phyloP scores from a whole-genome alignment of 805 yeast species.

The Candida easanensis region DNA sequence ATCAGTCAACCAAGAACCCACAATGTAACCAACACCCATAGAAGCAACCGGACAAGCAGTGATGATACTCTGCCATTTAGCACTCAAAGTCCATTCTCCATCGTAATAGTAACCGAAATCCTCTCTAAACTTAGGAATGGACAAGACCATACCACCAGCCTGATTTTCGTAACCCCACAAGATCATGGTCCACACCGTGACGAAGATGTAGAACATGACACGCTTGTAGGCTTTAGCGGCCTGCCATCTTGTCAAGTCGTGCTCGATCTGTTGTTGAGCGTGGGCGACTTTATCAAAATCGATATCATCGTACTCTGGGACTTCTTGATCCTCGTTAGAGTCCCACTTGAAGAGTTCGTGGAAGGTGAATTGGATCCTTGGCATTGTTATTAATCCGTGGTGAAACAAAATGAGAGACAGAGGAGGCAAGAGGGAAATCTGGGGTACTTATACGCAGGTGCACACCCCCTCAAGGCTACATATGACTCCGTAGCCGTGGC shows the following conservation, averaged over 20 bases:
- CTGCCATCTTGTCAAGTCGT: conserved; percentile 19
- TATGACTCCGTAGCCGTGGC: too few relatives aligned
- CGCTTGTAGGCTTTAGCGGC: conserved; percentile 37
- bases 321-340: conserved; percentile 1
- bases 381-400: too few relatives aligned
- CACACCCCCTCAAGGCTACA: too few relatives aligned
- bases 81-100: conserved; percentile 33
- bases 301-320: conserved; percentile 2
- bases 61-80: conserved; percentile 43
- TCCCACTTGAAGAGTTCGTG: background rate
- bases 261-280: conserved; percentile 16
- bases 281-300: conserved; percentile 10
- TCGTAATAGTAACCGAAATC: conserved; percentile 30
- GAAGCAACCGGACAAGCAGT: conserved; percentile 30
- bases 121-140: conserved; percentile 33
- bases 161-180: conserved; percentile 43
- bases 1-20: conserved; percentile 28
- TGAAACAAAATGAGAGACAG: too few relatives aligned
- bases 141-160: conserved; percentile 36
- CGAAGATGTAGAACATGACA: conserved; percentile 38
- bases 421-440: too few relatives aligned
- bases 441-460: too few relatives aligned
- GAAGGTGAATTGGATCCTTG: background rate
- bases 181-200: conserved; percentile 36
- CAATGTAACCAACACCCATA: conserved; percentile 28